Evolutionary conservation across 768 basidiomycete species (phyloP).

Genomic region (Paxillus rubicundulus): DNA sequence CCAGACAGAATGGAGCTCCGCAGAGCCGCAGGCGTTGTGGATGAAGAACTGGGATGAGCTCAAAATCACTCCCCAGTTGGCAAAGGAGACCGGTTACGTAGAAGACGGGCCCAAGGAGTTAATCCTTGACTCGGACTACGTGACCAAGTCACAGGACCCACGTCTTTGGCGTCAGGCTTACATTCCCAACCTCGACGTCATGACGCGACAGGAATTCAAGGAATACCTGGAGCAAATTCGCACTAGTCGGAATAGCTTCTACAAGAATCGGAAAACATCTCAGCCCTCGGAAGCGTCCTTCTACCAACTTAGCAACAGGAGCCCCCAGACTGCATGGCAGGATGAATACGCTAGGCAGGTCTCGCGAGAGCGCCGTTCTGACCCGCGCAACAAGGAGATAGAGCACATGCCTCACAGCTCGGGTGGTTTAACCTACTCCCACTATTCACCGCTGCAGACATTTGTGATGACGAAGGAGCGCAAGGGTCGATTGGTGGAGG

Average conservation of each 20-base stretch:
- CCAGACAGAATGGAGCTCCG: slow-evolving; percentile 76
- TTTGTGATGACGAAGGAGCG: slow-evolving; percentile 48
- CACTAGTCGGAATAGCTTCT: slow-evolving; percentile 55
- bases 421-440: slow-evolving; percentile 62
- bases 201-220: slow-evolving; percentile 57
- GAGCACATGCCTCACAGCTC: slow-evolving; percentile 63
- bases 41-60: slow-evolving; percentile 67
- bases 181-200: slow-evolving; percentile 55
- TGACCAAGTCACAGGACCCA: slow-evolving; percentile 14
- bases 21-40: slow-evolving; percentile 64
- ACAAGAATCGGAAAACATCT: slow-evolving; percentile 28
- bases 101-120: slow-evolving; percentile 18
- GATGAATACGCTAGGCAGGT: slow-evolving; percentile 20
- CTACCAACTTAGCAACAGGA: slow-evolving; percentile 27
- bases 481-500: slow-evolving; percentile 57
- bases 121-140: slow-evolving; percentile 27
- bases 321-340: slow-evolving; percentile 24
- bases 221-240: slow-evolving; percentile 61
- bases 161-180: slow-evolving; percentile 26
- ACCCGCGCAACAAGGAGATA: slow-evolving; percentile 38
- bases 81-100: slow-evolving; percentile 1
- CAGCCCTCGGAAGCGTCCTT: slow-evolving; percentile 17
- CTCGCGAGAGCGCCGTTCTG: slow-evolving; percentile 22
- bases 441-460: slow-evolving; percentile 52
- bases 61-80: slow-evolving; percentile 14